These are phyloP conservation scores for Bipolaris oryzae DNA, from an alignment of 2,329 filamentous ascomycete species.

Conservation along the genomic window DNA sequence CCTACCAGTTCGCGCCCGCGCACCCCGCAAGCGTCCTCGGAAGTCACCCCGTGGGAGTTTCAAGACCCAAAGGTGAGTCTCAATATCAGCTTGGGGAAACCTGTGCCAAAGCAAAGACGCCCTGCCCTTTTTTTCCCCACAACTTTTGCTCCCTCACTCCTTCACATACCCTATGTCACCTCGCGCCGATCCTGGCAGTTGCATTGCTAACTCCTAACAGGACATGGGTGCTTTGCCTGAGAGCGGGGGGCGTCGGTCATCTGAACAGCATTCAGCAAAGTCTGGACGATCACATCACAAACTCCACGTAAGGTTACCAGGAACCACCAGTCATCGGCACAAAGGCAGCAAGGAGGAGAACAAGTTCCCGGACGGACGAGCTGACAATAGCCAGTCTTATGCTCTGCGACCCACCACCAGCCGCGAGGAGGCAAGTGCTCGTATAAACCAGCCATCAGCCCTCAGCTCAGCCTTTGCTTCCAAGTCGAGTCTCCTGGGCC, in stretches of 20 bases:
- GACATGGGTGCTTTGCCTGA: slow-evolving; percentile 41
- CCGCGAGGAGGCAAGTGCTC: slow-evolving; percentile 70
- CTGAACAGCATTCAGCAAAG: slow-evolving; percentile 44
- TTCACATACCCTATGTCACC: neutral
- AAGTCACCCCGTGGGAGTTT: slow-evolving; percentile 97
- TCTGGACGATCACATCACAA: slow-evolving; percentile 64
- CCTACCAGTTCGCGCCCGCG: slow-evolving; percentile 77
- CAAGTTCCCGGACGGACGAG: slow-evolving; percentile 40
- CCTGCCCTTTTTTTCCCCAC: neutral
- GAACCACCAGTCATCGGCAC: slow-evolving; percentile 68
- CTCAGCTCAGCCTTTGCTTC: slow-evolving; percentile 59
- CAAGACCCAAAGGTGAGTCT: slow-evolving; percentile 77
- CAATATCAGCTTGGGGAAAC: neutral
- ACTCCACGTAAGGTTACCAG: slow-evolving; percentile 64
- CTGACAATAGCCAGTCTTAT: slow-evolving; percentile 53
- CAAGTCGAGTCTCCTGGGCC: slow-evolving; percentile 58
- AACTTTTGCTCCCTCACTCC: neutral
- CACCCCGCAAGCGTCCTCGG: slow-evolving; percentile 85
- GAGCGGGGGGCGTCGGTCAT: slow-evolving; percentile 42
- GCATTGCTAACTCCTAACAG: slow-evolving; percentile 27
- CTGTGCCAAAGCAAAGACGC: neutral
- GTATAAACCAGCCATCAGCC: slow-evolving; percentile 50
- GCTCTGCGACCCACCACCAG: slow-evolving; percentile 73
- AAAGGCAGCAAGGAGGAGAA: slow-evolving; percentile 68
- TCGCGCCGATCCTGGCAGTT: slow-evolving; percentile 6